Base-by-base conservation (phyloP, 306 rosid genomes). In the Abrus precatorius region DNA sequence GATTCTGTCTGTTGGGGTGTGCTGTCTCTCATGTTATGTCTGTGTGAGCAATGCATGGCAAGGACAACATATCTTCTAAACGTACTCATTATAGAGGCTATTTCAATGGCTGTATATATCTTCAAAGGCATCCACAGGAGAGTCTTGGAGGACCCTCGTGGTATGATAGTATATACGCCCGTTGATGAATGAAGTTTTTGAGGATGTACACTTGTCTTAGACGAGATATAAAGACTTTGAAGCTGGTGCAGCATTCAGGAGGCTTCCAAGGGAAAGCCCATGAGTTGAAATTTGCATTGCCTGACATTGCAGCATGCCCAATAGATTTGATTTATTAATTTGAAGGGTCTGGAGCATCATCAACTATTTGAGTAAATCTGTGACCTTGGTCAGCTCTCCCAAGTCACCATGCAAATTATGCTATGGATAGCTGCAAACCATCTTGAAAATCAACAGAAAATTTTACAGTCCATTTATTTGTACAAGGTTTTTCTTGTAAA, bases 401-500 rank as follows among this genome's bases (percentile, higher is more conserved):
- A 5, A 67, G 56, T 79, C 38, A 3, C 53, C 83, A 3, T 76
- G 84, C 53, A 54, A 47, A 55, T 52, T 30, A 50, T 61, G 79
- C 12, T 29, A 32, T 65, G 76, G 60, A 50, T 54, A 75, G 61
- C 67, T 71, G 76, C 67, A 57, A 59, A 11, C 20, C 77, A 30
- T 73, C 71, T 66, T 67, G 54, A 9, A 20, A 60, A 75, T 50
- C 33, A 68, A 4, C 64, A 59, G 68, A 67, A 52, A 73, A 30
- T 62, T 72, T 56, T 50, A 64, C 74, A 9, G 6, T 49, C 12
- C 29, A 32, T 12, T 49, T 36, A 69, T 30, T 71, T 64, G 76
- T 57, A 66, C 72, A 32, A 73, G 77, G 63, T 79, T 70, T 50
- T 56, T 60, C 56, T 66, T 81, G 86, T 84, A 81, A 80, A 84